Conservation (phyloP, 805 yeast genomes). For the Candida gorgasii region DNA sequence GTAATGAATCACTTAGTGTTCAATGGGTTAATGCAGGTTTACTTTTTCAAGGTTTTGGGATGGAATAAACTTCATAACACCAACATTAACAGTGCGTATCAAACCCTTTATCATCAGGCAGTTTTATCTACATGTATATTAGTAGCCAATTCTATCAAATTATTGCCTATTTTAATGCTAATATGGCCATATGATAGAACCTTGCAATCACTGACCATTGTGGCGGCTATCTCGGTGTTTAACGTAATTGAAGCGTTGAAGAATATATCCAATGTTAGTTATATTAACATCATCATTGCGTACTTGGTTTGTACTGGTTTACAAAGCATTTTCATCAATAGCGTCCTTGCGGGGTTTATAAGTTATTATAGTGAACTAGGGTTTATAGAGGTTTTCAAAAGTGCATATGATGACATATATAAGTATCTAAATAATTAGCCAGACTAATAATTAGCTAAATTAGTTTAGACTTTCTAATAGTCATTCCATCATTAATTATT, state of each 20-base stretch:
- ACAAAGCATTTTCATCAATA: conserved; percentile 12
- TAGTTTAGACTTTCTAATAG: conserved; percentile 22
- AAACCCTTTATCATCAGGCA: conserved; percentile 15
- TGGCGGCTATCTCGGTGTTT: conserved; percentile 59
- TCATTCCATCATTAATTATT: conserved; percentile 17
- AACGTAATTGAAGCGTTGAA: conserved; percentile 62
- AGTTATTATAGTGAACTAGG: conserved; percentile 16
- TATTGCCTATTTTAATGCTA: conserved; percentile 88
- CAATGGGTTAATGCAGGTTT: conserved; percentile 33
- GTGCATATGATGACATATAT: conserved; percentile 7
- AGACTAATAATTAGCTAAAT: no score
- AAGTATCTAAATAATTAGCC: no score
- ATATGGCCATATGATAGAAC: conserved; percentile 93
- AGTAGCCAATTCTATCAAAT: conserved; percentile 74
- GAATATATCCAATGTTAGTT: conserved; percentile 21
- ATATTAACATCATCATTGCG: conserved; percentile 16
- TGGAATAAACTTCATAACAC: conserved; percentile 6
- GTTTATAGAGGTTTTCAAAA: conserved; percentile 2
- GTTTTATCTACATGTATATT: conserved; percentile 67
- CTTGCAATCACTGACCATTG: conserved; percentile 59
- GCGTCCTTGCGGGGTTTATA: conserved; percentile 17
- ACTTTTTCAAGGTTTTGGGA: conserved; percentile 15
- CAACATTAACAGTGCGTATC: conserved; percentile 3
- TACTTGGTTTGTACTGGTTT: conserved; percentile 18
- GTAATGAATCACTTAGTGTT: conserved; percentile 46